A percentile compares a stretch with the other conserved stretches of the same genome.
phyloP scores from a whole-genome alignment of 2,329 filamentous ascomycete genomes.

The Sarocladium oryzae region DNA sequence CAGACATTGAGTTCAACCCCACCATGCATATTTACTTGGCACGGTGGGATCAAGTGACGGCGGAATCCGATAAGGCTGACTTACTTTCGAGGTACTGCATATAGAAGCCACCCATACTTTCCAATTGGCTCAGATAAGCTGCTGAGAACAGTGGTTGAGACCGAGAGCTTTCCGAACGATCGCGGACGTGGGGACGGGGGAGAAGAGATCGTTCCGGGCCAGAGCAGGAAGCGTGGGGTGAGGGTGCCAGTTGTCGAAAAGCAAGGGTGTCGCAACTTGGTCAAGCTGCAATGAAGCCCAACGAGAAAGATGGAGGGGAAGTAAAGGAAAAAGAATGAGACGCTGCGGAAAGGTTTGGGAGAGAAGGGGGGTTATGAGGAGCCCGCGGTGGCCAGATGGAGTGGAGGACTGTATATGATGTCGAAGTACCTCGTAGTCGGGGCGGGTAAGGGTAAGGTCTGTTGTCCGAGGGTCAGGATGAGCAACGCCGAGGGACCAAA shows the following conservation, averaged over 20 bases:
- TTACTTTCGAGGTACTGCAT: constrained; percentile 72
- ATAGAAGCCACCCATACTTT: constrained; percentile 58
- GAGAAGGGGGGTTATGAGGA: constrained; percentile 8
- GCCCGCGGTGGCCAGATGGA: constrained; percentile 10
- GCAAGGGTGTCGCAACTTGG: constrained; percentile 10
- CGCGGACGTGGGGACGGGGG: too few relatives aligned
- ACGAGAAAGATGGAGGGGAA: constrained; percentile 23
- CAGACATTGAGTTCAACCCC: background rate
- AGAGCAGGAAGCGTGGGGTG: background rate
- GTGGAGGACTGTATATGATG: constrained; percentile 21
- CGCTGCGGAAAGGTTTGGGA: constrained; percentile 12
- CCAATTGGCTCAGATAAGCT: background rate
- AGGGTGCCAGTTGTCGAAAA: background rate
- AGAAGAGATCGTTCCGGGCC: background rate
- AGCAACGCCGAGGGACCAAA: constrained; percentile 46
- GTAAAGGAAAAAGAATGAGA: constrained; percentile 14
- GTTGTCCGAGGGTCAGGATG: background rate
- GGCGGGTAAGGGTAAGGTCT: background rate
- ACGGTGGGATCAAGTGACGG: background rate
- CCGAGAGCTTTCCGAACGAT: too few relatives aligned
- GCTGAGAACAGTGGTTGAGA: background rate
- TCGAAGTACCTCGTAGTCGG: constrained; percentile 27
- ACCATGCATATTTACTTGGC: background rate
- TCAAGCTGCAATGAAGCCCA: constrained; percentile 50
- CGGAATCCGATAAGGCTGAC: constrained; percentile 29